Evolutionary conservation across 176 grass and related monocot genomes (phyloP).

Genomic region (Oryza punctata): DNA sequence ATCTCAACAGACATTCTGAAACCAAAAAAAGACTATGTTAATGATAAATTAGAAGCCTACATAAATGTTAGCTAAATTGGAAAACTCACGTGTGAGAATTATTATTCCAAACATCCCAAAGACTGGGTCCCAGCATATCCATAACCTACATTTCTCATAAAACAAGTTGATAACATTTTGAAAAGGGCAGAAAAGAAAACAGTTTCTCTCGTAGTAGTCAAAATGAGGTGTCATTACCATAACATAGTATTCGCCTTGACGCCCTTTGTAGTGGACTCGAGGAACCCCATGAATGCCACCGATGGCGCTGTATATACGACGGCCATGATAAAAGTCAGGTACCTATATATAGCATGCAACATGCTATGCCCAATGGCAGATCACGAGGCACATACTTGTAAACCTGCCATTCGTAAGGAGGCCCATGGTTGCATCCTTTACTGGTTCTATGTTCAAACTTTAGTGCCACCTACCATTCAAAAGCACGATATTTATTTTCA

Average conservation of each 20-base stretch:
- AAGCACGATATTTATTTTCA: constrained; percentile 4
- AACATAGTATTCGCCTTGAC: constrained; percentile 93
- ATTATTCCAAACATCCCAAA: constrained; percentile 97
- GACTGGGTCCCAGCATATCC: constrained; percentile 97
- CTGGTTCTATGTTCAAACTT: constrained; percentile 97
- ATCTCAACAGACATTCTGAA: constrained; percentile 95
- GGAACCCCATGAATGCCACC: constrained; percentile 92
- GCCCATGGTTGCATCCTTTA: constrained; percentile 89
- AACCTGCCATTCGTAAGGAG: constrained; percentile 95
- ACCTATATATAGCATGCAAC: constrained; percentile 19
- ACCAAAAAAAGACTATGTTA: constrained; percentile 21
- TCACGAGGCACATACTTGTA: constrained; percentile 76
- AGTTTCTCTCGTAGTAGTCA: not conserved
- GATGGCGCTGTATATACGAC: constrained; percentile 50
- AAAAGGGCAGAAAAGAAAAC: constrained; percentile 31
- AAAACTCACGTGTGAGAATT: constrained; percentile 83
- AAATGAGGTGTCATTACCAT: constrained; percentile 63
- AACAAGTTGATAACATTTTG: constrained; percentile 39
- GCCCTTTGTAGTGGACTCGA: constrained; percentile 92
- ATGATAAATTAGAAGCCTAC: constrained; percentile 32
- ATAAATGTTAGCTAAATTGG: constrained; percentile 14
- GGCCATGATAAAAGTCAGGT: constrained; percentile 29
- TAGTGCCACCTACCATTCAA: constrained; percentile 69
- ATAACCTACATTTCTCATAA: constrained; percentile 74
- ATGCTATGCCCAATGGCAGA: constrained; percentile 18